A percentile compares a stretch with the other conserved stretches of the same genome.
Conservation (phyloP, 768 basidiomycete species). For the Collybiopsis confluens region DNA sequence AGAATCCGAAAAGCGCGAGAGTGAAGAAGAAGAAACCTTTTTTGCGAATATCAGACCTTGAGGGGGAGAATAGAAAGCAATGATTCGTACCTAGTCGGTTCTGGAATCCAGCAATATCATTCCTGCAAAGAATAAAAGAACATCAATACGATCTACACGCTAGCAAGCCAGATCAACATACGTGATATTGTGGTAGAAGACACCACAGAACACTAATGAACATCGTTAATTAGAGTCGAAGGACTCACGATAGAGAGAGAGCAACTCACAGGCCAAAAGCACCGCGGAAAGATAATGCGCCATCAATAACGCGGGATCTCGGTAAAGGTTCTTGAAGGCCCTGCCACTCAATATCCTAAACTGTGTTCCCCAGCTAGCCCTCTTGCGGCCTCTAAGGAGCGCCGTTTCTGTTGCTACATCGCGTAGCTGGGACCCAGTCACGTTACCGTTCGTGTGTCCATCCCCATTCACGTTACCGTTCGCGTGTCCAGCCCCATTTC, state of each 20-base stretch:
- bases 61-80: background rate
- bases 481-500: conserved; percentile 15
- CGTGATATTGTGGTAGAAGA: conserved; percentile 88
- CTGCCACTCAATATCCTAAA: conserved; percentile 92
- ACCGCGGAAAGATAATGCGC: conserved; percentile 89
- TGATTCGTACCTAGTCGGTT: conserved; percentile 84
- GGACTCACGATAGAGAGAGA: background rate
- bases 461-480: conserved; percentile 18
- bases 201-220: conserved; percentile 75
- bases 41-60: conserved; percentile 1
- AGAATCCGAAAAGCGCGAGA: conserved; percentile 94
- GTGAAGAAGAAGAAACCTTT: conserved; percentile 98
- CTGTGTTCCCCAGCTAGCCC: conserved; percentile 86
- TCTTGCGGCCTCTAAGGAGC: conserved; percentile 64
- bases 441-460: conserved; percentile 27
- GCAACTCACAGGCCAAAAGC: conserved; percentile 69
- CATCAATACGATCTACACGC: too few species aligned
- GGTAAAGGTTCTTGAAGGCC: conserved; percentile 97
- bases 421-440: conserved; percentile 35
- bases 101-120: conserved; percentile 97
- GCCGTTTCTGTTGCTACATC: conserved; percentile 69
- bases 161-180: too few species aligned
- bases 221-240: background rate
- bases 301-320: conserved; percentile 86
- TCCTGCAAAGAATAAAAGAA: conserved; percentile 30